These are phyloP conservation scores for Aechmea fasciata DNA, from an alignment of 176 grass and related monocot genomes.

Conservation along the genomic window DNA sequence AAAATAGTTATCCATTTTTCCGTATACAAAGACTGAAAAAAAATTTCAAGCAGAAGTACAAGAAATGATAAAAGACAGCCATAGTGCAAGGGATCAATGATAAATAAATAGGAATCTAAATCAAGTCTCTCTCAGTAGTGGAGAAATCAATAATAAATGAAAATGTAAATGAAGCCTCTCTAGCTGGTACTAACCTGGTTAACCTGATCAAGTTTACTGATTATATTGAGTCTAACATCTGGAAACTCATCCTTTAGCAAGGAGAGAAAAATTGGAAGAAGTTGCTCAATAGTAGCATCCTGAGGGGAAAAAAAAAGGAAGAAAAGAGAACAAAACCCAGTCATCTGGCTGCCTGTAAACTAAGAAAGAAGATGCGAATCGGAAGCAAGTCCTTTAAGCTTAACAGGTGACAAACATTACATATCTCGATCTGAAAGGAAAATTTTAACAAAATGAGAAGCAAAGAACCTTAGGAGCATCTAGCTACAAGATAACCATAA, in stretches of 20 bases:
- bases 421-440: too few species aligned
- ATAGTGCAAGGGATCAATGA: too few species aligned
- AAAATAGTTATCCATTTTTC: too few species aligned
- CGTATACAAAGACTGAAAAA: too few species aligned
- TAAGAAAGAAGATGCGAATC: too few species aligned
- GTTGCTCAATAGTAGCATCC: conserved; percentile 83
- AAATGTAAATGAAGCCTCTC: not conserved
- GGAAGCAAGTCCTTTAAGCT: not conserved
- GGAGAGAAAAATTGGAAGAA: conserved; percentile 97
- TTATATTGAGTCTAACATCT: conserved; percentile 96
- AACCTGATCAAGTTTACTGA: conserved; percentile 97
- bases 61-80: too few species aligned
- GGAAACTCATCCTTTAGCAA: conserved; percentile 96
- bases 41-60: too few species aligned
- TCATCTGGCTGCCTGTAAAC: too few species aligned
- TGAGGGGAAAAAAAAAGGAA: conserved; percentile 12
- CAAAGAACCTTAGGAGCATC: too few species aligned
- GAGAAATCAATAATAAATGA: not conserved
- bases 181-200: conserved; percentile 49
- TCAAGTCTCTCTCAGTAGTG: not conserved
- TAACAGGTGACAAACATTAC: not conserved
- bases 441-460: too few species aligned
- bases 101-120: too few species aligned
- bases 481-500: not conserved
- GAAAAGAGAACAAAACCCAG: not conserved